Evolutionary conservation across 352 stramenopile genomes (phyloP), one percentile per base, ranked within the genome.

Genomic region (Pythium periplocum): DNA sequence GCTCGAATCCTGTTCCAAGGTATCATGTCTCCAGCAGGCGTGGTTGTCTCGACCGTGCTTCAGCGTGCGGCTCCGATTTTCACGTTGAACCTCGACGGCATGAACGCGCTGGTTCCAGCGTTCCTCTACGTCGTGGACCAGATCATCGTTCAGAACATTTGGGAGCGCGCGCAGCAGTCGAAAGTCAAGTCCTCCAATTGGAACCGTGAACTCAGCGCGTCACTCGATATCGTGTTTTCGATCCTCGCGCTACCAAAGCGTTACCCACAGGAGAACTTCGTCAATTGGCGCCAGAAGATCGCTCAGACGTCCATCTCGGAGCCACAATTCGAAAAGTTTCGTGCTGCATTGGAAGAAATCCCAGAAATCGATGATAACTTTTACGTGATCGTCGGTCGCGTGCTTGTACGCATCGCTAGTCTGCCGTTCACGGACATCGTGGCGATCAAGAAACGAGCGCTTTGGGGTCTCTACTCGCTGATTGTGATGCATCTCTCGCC

Each of bases 131-230:
- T 81, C 0, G 75, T 95, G 26, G 84, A 95, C 48, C 68, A 85
- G 46, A 86, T 95, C 43, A 92, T 91, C 62, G 75, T 93, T 9
- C 68, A 75, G 36, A 90, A 87, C 34, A 93, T 93, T 26, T 93
- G 79, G 75, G 76, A 65, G 30, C 68, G 74, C 6, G 82, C 82
- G 6, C 63, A 84, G 53, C 78, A 80, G 33, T 83, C 74, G 0
- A 88, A 85, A 45, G 75, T 75, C 9, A 88, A 84, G 45, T 73
- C 69, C 1, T 90, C 79, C 5, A 76, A 90, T 34, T 93, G 82
- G 82, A 89, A 89, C 48, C 86, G 85, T 48, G 79, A 93, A 51
- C 67, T 93, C 1, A 88, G 75, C 43, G 82, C 84, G 0, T 75
- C 80, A 10, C 59, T 95, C 6, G 75, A 93, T 39, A 69, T 95